Evolutionary conservation across 495 filamentous ascomycete genomes (phyloP).

Genomic region (Peziza echinospora): DNA sequence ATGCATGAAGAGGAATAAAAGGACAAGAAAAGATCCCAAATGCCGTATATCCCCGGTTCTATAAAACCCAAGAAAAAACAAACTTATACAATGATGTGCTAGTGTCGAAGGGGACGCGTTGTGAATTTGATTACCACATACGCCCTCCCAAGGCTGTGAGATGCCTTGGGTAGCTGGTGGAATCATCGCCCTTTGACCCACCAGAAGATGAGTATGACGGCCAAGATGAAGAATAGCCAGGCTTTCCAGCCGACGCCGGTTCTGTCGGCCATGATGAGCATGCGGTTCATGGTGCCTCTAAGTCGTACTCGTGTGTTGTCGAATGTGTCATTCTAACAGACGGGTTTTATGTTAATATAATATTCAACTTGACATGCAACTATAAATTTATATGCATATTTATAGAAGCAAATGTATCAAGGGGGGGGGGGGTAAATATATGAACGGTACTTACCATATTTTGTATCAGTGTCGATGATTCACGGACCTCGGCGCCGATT

Average conservation of each 20-base stretch:
- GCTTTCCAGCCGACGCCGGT: slow-evolving; percentile 88
- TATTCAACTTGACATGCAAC: too few species aligned
- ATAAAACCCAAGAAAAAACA: too few species aligned
- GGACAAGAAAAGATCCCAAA: too few species aligned
- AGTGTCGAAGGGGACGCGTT: too few species aligned
- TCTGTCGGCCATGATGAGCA: slow-evolving; percentile 85
- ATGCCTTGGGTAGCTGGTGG: too few species aligned
- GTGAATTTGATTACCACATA: too few species aligned
- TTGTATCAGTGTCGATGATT: slow-evolving; percentile 61
- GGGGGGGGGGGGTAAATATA: background rate
- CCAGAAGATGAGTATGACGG: slow-evolving; percentile 57
- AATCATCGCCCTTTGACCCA: too few species aligned
- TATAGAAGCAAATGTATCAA: slow-evolving; percentile 3
- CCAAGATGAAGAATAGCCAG: slow-evolving; percentile 70
- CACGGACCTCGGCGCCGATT: slow-evolving; percentile 85
- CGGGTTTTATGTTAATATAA: slow-evolving; percentile 9
- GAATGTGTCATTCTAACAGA: slow-evolving; percentile 48
- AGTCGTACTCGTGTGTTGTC: slow-evolving; percentile 61
- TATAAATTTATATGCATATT: too few species aligned
- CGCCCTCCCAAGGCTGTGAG: too few species aligned
- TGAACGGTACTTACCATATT: slow-evolving; percentile 30
- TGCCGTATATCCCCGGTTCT: too few species aligned
- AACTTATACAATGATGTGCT: too few species aligned
- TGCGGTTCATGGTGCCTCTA: slow-evolving; percentile 83
- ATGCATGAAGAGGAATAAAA: too few species aligned